Evolutionary conservation across 768 basidiomycete species (phyloP), one percentile per base, ranked within the genome.

Genomic region (Dentipellis fragilis): DNA sequence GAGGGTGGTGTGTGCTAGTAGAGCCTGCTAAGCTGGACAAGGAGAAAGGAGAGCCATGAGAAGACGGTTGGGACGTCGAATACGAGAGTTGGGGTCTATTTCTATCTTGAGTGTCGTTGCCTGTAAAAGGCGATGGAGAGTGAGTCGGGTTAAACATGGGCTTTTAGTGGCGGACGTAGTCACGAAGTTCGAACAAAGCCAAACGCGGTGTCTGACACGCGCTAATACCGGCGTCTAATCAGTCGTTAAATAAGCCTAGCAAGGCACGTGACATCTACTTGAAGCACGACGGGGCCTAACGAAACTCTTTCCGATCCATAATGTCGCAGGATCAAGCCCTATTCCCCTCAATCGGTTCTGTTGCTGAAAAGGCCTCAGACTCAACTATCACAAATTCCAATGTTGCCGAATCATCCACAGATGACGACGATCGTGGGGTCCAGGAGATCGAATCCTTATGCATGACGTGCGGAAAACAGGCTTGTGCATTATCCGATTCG

Each of bases 401-500:
- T 16, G 19, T 23, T 10, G 55, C 58, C 19, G 55, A 62, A 21
- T 58, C 65, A 59, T 34, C 55, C 21, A 58, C 60, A 4, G 74
- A 75, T 21, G 75, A 75, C 16, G 83, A 84, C 8, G 85, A 87
- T 29, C 75, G 77, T 54, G 82, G 82, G 0, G 79, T 94, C 10
- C 80, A 93, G 62, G 85, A 91, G 69, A 78, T 98, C 57, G 89
- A 92, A 57, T 93, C 90, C 11, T 72, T 98, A 23, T 98, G 96
- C 72, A 95, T 98, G 91, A 80, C 80, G 67, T 99, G 96, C 66
- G 77, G 80, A 46, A 81, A 97, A 69, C 87, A 97, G 80, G 95
- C 89, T 61, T 67, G 80, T 67, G 47, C 55, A 21, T 22, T 34
- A 19, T 23, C 37, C 34, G 34, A 19, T 14, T 14, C 10, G 29